Conservation (phyloP, 2,329 filamentous ascomycete genomes). For the Nothophaeocryptopus gaeumannii region DNA sequence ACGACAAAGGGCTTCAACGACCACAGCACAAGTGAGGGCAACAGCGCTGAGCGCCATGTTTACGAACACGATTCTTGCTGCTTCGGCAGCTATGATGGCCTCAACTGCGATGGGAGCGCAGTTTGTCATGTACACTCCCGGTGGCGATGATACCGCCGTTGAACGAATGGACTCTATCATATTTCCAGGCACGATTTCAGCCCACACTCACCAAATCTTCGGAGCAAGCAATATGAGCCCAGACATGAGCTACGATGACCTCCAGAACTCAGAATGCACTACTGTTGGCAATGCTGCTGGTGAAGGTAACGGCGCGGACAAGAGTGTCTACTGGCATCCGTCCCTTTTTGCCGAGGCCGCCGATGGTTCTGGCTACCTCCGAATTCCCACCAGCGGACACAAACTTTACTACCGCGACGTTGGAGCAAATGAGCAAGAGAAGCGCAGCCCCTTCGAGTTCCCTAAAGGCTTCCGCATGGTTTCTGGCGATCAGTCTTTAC, state of each 20-base stretch:
- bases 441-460: conserved; percentile 67
- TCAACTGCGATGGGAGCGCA: conserved; percentile 21
- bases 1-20: neutral
- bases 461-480: conserved; percentile 70
- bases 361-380: conserved; percentile 59
- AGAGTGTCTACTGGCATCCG: conserved; percentile 76
- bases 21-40: conserved; percentile 2
- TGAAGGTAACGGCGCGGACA: conserved; percentile 54
- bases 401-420: conserved; percentile 66
- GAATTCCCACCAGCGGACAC: conserved; percentile 63
- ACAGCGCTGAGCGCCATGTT: conserved; percentile 8
- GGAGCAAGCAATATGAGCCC: conserved; percentile 65
- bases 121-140: conserved; percentile 30
- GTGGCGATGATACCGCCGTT: conserved; percentile 41
- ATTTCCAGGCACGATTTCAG: conserved; percentile 55
- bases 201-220: conserved; percentile 68
- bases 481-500: conserved; percentile 59
- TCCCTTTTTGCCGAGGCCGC: conserved; percentile 64
- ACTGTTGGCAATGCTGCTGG: conserved; percentile 27
- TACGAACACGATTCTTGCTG: conserved; percentile 9
- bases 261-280: conserved; percentile 57
- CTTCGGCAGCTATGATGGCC: conserved; percentile 16
- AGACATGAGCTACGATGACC: conserved; percentile 59
- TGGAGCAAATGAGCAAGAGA: conserved; percentile 48
- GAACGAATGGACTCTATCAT: conserved; percentile 67